phyloP scores from a whole-genome alignment of 2,329 filamentous ascomycete species.

The Penicillium sp. region DNA sequence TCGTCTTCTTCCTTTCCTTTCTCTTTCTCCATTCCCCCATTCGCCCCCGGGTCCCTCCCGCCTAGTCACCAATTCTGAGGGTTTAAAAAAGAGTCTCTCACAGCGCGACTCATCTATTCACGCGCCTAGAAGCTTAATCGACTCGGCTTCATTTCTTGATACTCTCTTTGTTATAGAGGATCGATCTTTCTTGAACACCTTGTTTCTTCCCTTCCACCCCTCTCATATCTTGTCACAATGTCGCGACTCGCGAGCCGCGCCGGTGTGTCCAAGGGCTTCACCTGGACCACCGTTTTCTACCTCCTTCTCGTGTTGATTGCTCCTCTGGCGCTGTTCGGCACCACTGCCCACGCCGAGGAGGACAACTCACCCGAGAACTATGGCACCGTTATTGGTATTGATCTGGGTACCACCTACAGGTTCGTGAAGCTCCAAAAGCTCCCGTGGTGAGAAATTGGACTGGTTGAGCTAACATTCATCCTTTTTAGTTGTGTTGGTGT shows the following conservation, averaged over 20 bases:
- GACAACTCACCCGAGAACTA: conserved; percentile 70
- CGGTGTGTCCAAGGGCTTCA: conserved; percentile 70
- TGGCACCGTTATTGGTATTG: conserved; percentile 92
- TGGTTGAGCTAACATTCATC: conserved; percentile 21
- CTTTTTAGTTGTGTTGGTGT: conserved; percentile 83
- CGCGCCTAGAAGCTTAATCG: conserved; percentile 16
- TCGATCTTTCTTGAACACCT: conserved; percentile 16
- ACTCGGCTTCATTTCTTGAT: conserved; percentile 19
- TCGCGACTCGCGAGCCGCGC: conserved; percentile 59
- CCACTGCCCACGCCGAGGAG: conserved; percentile 67
- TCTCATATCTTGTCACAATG: conserved; percentile 50
- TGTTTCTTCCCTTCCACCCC: conserved; percentile 7
- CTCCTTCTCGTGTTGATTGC: conserved; percentile 84
- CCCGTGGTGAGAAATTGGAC: neutral
- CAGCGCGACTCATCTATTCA: conserved; percentile 17
- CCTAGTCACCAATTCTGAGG: conserved; percentile 20
- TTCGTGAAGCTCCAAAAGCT: conserved; percentile 26
- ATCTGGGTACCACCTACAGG: conserved; percentile 84
- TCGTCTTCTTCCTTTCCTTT: conserved; percentile 25
- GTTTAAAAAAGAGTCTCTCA: conserved; percentile 23
- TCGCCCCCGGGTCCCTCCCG: conserved; percentile 24
- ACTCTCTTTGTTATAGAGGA: conserved; percentile 9
- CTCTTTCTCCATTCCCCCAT: conserved; percentile 26
- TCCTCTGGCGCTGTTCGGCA: conserved; percentile 81
- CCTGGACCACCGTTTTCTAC: conserved; percentile 87